Evolutionary conservation across 352 stramenopile species (phyloP), one percentile per base, ranked within the genome.

Genomic region (Pythium brachiatum): DNA sequence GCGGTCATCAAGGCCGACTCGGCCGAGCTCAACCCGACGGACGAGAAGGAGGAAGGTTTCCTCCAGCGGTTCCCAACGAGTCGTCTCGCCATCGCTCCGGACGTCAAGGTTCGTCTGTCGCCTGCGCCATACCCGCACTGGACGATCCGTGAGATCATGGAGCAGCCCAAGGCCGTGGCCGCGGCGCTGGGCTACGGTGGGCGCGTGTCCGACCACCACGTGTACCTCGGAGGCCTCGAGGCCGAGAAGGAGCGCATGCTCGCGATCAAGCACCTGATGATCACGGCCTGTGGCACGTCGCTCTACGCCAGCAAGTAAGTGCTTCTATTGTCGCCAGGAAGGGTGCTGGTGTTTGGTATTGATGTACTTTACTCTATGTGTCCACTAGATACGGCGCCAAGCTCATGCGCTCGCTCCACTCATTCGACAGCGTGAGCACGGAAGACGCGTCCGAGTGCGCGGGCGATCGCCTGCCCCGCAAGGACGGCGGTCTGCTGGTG

Each of bases 101-200:
- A 98, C 75, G 87, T 98, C 57, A 94, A 99, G 69, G 90, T 98
- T 13, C 84, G 97, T 20, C 79, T 98, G 7, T 97, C 88, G 15
- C 96, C 96, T 1, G 86, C 87, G 39, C 96, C 96, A 3, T 98
- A 98, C 74, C 89, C 94, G 50, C 95, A 99, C 75, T 99, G 96
- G 96, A 99, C 95, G 20, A 81, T 99, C 47, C 94, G 94, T 39
- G 94, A 98, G 76, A 94, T 94, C 58, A 92, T 98, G 62, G 95
- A 99, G 76, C 96, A 99, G 78, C 96, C 96, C 6, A 97, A 98
- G 75, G 94, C 96, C 8, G 98, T 99, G 39, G 95, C 95, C 2
- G 81, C 94, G 3, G 88, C 96, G 18, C 73, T 99, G 8, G 91
- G 89, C 18, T 99, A 98, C 75, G 95, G 95, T 56, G 94, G 95